Evolutionary conservation across 2,329 filamentous ascomycete species (phyloP).

Genomic region (Exophiala oligosperma): DNA sequence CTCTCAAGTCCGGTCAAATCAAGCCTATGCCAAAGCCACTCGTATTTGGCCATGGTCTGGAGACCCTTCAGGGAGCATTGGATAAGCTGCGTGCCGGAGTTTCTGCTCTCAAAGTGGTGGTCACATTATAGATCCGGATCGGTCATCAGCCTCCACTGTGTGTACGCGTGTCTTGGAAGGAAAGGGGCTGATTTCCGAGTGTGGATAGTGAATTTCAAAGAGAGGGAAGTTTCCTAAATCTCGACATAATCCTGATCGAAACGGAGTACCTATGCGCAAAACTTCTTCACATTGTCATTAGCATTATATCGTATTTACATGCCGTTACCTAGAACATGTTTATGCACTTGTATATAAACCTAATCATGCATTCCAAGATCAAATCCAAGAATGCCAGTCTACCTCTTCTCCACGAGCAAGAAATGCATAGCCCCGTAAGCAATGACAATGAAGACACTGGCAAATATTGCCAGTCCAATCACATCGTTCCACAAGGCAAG

Average conservation of each 20-base stretch:
- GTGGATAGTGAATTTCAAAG: too few species aligned
- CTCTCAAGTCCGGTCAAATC: slow-evolving; percentile 33
- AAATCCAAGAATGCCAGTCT: slow-evolving; percentile 24
- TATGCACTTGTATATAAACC: not conserved
- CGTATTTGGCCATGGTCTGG: slow-evolving; percentile 41
- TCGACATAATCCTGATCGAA: too few species aligned
- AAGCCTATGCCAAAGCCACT: slow-evolving; percentile 36
- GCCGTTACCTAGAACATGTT: not conserved
- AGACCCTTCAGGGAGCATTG: slow-evolving; percentile 38
- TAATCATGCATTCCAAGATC: not conserved
- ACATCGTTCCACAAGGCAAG: slow-evolving; percentile 83
- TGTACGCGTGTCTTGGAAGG: too few species aligned
- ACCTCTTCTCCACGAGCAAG: slow-evolving; percentile 85
- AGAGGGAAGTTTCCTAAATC: too few species aligned
- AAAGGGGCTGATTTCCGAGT: too few species aligned
- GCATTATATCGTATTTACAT: not conserved
- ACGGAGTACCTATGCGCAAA: too few species aligned
- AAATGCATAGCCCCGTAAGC: slow-evolving; percentile 94
- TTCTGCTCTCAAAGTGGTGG: slow-evolving; percentile 42
- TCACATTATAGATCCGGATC: slow-evolving; percentile 24
- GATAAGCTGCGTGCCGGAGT: slow-evolving; percentile 41
- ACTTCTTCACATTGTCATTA: not conserved
- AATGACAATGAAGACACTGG: slow-evolving; percentile 77
- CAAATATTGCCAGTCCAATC: slow-evolving; percentile 77
- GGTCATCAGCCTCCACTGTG: too few species aligned